Percentiles rank a stretch among this genome's conserved stretches.
Conservation (phyloP, 371 early-diverging fungal genomes). For the Rhizopus delemar region DNA sequence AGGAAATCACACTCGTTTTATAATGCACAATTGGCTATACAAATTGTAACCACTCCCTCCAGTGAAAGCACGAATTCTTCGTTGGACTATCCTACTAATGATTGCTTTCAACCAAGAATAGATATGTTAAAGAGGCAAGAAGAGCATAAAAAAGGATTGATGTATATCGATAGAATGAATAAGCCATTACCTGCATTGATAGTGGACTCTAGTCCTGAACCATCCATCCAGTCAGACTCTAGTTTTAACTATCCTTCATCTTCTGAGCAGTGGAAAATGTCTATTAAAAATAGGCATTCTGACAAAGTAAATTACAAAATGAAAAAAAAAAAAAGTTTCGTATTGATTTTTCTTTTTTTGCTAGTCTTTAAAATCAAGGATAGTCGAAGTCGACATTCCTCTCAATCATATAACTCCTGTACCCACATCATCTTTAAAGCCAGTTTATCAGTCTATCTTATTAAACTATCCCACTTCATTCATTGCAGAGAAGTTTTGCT, state of each 20-base stretch:
- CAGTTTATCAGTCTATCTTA: conserved; percentile 4
- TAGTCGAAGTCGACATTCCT: conserved; percentile 14
- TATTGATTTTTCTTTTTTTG: neutral
- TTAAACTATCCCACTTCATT: conserved; percentile 52
- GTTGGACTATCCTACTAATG: neutral
- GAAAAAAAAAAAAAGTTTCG: neutral
- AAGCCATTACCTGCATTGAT: neutral
- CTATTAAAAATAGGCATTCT: neutral
- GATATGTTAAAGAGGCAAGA: neutral
- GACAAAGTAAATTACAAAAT: neutral
- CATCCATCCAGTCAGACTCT: neutral
- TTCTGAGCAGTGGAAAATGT: neutral
- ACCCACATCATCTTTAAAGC: neutral
- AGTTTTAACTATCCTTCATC: neutral
- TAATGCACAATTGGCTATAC: conserved; percentile 25
- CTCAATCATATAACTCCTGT: neutral
- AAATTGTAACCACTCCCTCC: conserved; percentile 2
- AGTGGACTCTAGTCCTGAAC: neutral
- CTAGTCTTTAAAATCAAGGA: conserved; percentile 11
- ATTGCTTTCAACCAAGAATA: neutral
- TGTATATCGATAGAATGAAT: neutral
- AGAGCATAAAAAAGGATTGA: neutral
- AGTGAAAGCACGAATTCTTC: neutral
- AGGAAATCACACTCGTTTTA: conserved; percentile 19
- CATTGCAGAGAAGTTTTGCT: conserved; percentile 64